Percentiles rank a stretch among this genome's conserved stretches.
Conservation (phyloP, 2,329 filamentous ascomycete species). For the Aspergillus sp. region DNA sequence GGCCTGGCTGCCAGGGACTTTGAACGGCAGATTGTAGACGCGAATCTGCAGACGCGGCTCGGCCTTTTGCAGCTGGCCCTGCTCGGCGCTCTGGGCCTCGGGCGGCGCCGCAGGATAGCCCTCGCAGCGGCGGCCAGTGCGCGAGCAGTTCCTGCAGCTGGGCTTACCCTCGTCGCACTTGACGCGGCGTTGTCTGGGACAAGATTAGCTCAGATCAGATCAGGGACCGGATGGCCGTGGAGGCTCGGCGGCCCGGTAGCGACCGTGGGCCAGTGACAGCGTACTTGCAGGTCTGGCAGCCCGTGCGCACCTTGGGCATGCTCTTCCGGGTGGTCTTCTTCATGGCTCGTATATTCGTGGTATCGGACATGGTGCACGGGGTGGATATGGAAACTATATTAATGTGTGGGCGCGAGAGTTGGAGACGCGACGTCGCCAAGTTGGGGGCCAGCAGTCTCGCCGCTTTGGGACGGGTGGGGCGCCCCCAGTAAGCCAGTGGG, state of each 20-base stretch:
- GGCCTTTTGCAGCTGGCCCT: background rate
- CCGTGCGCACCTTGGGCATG: slow-evolving; percentile 7
- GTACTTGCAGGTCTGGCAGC: slow-evolving; percentile 6
- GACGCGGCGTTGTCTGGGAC: slow-evolving; percentile 1
- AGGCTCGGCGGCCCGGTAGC: too few species aligned
- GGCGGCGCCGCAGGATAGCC: background rate
- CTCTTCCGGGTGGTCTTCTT: slow-evolving; percentile 2
- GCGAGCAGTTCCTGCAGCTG: background rate
- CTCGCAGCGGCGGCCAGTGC: slow-evolving; percentile 1
- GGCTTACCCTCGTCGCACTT: slow-evolving; percentile 8
- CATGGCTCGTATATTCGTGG: slow-evolving; percentile 8
- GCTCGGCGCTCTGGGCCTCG: rapidly evolving
- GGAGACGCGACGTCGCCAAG: background rate
- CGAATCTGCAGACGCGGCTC: background rate
- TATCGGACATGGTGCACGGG: background rate
- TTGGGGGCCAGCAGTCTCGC: too few species aligned
- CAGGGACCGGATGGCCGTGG: background rate
- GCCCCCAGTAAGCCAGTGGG: too few species aligned
- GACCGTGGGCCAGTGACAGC: background rate
- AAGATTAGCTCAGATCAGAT: background rate
- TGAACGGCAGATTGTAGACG: slow-evolving; percentile 24
- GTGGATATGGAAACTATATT: background rate
- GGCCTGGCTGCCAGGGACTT: slow-evolving; percentile 23
- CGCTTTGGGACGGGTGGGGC: too few species aligned
- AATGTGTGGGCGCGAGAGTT: background rate